Evolutionary conservation across 495 filamentous ascomycete genomes (phyloP).

Genomic region (Tricharina praecox): DNA sequence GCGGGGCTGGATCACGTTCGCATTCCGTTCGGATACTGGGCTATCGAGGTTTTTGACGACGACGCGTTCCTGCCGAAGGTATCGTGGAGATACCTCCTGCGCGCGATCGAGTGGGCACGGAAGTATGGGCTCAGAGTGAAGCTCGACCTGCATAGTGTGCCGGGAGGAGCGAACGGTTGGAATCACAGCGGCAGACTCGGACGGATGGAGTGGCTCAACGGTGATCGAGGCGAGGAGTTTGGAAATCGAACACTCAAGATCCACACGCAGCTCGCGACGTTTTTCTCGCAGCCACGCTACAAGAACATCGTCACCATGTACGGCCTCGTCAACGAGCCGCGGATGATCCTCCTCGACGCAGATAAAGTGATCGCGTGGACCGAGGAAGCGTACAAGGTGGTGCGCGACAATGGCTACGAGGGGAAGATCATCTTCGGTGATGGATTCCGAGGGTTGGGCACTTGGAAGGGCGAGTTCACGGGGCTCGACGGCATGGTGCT

Average conservation of each 20-base stretch:
- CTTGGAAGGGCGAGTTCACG: slow-evolving; percentile 57
- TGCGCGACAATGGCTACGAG: slow-evolving; percentile 52
- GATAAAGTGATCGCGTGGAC: slow-evolving; percentile 55
- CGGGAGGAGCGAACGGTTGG: slow-evolving; percentile 80
- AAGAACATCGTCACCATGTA: slow-evolving; percentile 71
- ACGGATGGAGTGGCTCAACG: slow-evolving; percentile 58
- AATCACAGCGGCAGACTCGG: slow-evolving; percentile 71
- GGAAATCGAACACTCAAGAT: slow-evolving; percentile 62
- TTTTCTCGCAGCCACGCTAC: slow-evolving; percentile 75
- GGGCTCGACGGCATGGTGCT: slow-evolving; percentile 46
- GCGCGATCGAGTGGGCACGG: slow-evolving; percentile 83
- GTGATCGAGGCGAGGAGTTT: slow-evolving; percentile 50
- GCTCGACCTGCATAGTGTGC: slow-evolving; percentile 74
- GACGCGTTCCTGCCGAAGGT: slow-evolving; percentile 81
- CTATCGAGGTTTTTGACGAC: slow-evolving; percentile 62
- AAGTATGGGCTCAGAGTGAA: slow-evolving; percentile 88
- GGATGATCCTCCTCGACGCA: slow-evolving; percentile 47
- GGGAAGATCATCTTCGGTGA: slow-evolving; percentile 61
- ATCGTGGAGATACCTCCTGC: slow-evolving; percentile 84
- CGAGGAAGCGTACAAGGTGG: slow-evolving; percentile 40
- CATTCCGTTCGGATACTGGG: slow-evolving; percentile 93
- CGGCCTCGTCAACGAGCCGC: slow-evolving; percentile 75
- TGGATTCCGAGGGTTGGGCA: slow-evolving; percentile 61
- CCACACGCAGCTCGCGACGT: slow-evolving; percentile 60
- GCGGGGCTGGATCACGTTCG: slow-evolving; percentile 93